Evolutionary conservation across 345 rosid genomes (phyloP), one percentile per base, ranked within the genome.

Genomic region (Garcia nutans): DNA sequence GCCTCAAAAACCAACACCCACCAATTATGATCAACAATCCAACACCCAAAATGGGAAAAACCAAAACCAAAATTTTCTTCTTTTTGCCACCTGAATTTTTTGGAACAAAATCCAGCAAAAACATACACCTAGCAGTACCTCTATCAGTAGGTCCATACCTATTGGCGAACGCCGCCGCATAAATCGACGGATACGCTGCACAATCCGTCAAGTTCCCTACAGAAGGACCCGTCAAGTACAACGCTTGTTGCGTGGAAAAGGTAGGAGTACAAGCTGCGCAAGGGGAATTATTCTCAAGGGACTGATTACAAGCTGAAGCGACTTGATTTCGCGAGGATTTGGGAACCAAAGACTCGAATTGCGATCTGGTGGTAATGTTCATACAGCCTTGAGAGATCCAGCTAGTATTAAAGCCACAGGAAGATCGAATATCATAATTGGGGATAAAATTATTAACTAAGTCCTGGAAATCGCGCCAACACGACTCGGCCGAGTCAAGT

Each of bases 311-410:
- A 31, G 72, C 84, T 19, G 83, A 61, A 28, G 68, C 79, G 64
- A 79, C 85, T 52, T 81, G 78, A 10, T 44, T 3, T 0, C 84
- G 17, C 3, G 89, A 50, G 2, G 89, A 33, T 23, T 65, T 74
- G 20, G 89, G 85, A 73, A 89, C 70, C 2, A 67, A 17, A 0
- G 82, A 64, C 6, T 94, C 97, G 79, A 89, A 89, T 0, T 87
- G 82, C 12, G 89, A 81, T 65, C 71, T 86, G 23, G 92, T 91
- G 73, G 92, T 71, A 87, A 94, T 82, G 84, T 88, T 87, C 92
- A 87, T 86, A 68, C 97, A 92, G 0, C 97, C 97, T 68, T 88
- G 76, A 0, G 97, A 88, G 57, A 89, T 92, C 97, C 97, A 94
- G 42, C 80, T 68, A 10, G 97, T 89, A 28, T 89, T 75, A 78